Conservation (phyloP, 106 monocot species). For the Platanthera zijinensis region DNA sequence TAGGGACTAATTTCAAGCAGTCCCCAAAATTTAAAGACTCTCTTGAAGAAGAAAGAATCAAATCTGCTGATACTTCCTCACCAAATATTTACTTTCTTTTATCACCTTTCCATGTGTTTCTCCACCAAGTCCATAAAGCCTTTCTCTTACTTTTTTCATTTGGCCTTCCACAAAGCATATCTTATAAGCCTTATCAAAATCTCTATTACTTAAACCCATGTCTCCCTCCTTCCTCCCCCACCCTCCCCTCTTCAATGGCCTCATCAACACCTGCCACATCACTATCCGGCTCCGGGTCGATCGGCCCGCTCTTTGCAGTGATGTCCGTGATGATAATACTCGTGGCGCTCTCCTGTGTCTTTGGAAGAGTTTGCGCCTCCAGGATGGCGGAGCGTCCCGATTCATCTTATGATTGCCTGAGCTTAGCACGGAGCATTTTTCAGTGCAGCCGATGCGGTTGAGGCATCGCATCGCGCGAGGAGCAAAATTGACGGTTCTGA, state of each 20-base stretch:
- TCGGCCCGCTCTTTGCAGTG: conserved; percentile 30
- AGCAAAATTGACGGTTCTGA: background rate
- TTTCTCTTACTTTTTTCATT: background rate
- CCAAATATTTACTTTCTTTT: background rate
- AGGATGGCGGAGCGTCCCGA: background rate
- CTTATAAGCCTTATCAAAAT: background rate
- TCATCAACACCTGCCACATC: background rate
- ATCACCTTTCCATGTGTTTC: conserved; percentile 3
- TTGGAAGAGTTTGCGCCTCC: conserved; percentile 2
- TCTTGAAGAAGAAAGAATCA: background rate
- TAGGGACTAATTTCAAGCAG: too few relatives aligned
- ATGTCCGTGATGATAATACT: conserved; percentile 29
- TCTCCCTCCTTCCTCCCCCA: background rate
- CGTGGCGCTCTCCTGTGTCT: conserved; percentile 18
- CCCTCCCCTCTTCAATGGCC: conserved; percentile 7
- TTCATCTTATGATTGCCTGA: conserved; percentile 8
- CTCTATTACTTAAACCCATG: background rate
- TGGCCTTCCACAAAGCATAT: background rate
- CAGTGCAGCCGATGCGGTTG: background rate
- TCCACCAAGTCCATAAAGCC: conserved; percentile 8
- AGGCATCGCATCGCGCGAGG: background rate
- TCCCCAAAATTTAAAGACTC: too few relatives aligned
- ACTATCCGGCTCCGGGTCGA: conserved; percentile 7
- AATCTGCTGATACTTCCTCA: conserved; percentile 1
- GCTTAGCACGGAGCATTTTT: background rate